Conservation (phyloP, 2,329 filamentous ascomycete species). For the Aspergillus hiratsukae region DNA sequence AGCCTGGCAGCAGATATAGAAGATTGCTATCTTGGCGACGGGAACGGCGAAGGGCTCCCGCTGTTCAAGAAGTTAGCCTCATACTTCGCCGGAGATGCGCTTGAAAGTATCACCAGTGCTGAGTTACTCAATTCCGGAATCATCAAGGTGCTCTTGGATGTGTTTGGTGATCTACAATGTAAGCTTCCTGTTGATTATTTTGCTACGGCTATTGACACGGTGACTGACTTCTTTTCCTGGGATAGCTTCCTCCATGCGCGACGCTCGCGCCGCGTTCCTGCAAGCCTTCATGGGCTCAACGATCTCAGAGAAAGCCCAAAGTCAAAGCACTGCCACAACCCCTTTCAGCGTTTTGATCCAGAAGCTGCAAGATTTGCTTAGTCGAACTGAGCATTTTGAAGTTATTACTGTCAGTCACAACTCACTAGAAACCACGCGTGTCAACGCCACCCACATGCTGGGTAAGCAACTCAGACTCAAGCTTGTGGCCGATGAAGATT, state of each 20-base stretch:
- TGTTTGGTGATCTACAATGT: constrained; percentile 68
- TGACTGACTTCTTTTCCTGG: not conserved
- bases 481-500: constrained; percentile 78
- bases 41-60: constrained; percentile 49
- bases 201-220: not conserved
- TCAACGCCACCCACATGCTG: constrained; percentile 90
- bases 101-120: constrained; percentile 92
- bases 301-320: constrained; percentile 56
- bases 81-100: constrained; percentile 82
- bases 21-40: constrained; percentile 57
- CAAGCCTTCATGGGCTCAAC: constrained; percentile 84
- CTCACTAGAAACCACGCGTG: constrained; percentile 81
- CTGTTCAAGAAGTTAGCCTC: constrained; percentile 72
- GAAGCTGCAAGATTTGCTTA: constrained; percentile 93
- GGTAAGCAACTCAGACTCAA: constrained; percentile 91
- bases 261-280: constrained; percentile 78
- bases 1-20: constrained; percentile 68
- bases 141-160: constrained; percentile 74
- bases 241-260: constrained; percentile 24
- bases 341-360: constrained; percentile 87
- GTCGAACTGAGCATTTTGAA: constrained; percentile 95
- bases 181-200: constrained; percentile 10
- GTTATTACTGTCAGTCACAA: constrained; percentile 94
- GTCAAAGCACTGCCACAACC: constrained; percentile 65
- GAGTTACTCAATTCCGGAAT: constrained; percentile 88